These are phyloP conservation scores for Petunia secreta DNA, from an alignment of 257 asterid species.

Conservation along the genomic window DNA sequence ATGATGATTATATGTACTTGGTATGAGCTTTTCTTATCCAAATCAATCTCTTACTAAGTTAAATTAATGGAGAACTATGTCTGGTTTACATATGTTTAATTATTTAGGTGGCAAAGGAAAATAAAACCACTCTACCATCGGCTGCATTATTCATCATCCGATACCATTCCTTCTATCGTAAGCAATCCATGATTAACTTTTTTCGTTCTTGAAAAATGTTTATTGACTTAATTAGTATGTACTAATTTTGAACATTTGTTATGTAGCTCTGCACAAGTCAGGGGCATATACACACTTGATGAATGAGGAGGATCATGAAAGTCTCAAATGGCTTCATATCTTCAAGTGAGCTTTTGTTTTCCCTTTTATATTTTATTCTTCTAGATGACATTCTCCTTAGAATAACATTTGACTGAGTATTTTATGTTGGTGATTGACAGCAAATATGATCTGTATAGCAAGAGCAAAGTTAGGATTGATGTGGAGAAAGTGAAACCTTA, in stretches of 20 bases:
- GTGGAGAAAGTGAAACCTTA: slow-evolving; percentile 48
- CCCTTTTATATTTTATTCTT: neutral
- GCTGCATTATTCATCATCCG: slow-evolving; percentile 52
- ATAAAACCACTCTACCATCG: slow-evolving; percentile 43
- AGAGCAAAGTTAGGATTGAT: slow-evolving; percentile 41
- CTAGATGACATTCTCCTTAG: neutral
- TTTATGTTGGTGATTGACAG: slow-evolving; percentile 23
- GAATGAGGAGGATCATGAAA: slow-evolving; percentile 48
- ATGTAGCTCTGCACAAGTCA: slow-evolving; percentile 44
- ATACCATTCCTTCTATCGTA: slow-evolving; percentile 51
- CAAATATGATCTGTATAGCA: slow-evolving; percentile 51
- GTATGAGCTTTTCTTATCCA: slow-evolving; percentile 26
- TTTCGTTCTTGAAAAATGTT: neutral
- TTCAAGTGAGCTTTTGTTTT: slow-evolving; percentile 33
- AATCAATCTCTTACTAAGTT: neutral
- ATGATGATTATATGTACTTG: slow-evolving; percentile 56
- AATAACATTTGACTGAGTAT: neutral
- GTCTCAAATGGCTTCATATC: slow-evolving; percentile 46
- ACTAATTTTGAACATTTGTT: neutral
- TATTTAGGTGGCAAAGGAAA: slow-evolving; percentile 51
- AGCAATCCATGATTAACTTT: neutral
- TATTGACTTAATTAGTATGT: neutral
- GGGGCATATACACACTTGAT: slow-evolving; percentile 47
- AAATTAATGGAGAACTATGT: neutral
- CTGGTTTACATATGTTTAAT: neutral